Evolutionary conservation across 768 basidiomycete genomes (phyloP).

Genomic region (Chlorophyllum brunneum): DNA sequence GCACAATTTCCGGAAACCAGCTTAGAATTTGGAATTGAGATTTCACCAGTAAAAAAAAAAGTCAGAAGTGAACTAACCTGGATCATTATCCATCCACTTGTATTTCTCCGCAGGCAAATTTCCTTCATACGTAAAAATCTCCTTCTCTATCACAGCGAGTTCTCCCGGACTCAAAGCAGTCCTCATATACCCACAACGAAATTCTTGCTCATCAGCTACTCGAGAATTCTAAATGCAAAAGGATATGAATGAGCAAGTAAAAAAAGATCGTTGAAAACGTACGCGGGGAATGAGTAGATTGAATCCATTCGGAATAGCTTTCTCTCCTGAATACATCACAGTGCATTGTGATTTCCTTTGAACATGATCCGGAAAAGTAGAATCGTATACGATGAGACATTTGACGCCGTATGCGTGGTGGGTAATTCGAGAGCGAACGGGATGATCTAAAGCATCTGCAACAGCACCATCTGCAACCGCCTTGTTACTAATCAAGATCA

Average conservation of each 20-base stretch:
- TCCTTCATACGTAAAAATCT: not conserved
- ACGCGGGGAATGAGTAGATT: constrained; percentile 31
- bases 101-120: not conserved
- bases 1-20: constrained; percentile 3
- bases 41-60: not conserved
- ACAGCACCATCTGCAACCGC: constrained; percentile 25
- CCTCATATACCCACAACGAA: not conserved
- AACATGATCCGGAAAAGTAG: constrained; percentile 32
- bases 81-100: constrained; percentile 19
- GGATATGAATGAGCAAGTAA: not conserved
- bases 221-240: not conserved
- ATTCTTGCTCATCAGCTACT: not conserved
- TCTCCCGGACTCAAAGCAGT: not conserved
- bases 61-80: constrained; percentile 12
- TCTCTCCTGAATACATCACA: constrained; percentile 27
- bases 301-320: constrained; percentile 30
- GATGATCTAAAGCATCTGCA: constrained; percentile 31
- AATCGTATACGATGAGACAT: constrained; percentile 26
- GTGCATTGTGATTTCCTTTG: constrained; percentile 19
- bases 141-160: not conserved
- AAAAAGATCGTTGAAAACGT: not conserved
- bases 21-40: constrained; percentile 1
- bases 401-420: constrained; percentile 36
- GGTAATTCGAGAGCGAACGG: constrained; percentile 37
- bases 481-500: constrained; percentile 17